phyloP scores from a whole-genome alignment of 2,329 filamentous ascomycete species.

The Alternaria novae-zelandiae region DNA sequence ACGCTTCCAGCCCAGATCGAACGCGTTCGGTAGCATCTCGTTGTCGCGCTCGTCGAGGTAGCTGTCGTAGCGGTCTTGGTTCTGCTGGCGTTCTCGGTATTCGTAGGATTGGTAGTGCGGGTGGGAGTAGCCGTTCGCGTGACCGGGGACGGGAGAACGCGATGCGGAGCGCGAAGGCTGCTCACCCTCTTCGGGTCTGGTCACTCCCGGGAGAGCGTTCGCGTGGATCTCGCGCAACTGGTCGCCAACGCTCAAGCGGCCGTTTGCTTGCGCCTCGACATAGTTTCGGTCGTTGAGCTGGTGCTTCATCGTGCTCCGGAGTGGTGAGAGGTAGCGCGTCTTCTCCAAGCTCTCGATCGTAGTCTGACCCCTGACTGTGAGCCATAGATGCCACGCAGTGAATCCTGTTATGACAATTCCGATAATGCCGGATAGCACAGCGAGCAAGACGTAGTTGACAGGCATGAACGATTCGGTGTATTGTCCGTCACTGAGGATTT shows the following conservation, averaged over 20 bases:
- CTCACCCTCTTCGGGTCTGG: slow-evolving; percentile 82
- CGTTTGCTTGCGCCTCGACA: slow-evolving; percentile 51
- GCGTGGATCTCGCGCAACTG: slow-evolving; percentile 82
- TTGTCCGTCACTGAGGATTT: slow-evolving; percentile 73
- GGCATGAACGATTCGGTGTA: slow-evolving; percentile 81
- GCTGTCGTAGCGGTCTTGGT: slow-evolving; percentile 72
- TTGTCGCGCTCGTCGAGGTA: slow-evolving; percentile 93
- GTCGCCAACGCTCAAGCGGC: slow-evolving; percentile 59
- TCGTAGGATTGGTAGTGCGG: slow-evolving; percentile 52
- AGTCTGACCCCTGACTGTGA: slow-evolving; percentile 80
- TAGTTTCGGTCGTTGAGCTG: slow-evolving; percentile 60
- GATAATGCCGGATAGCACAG: slow-evolving; percentile 88
- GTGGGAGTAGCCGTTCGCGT: slow-evolving; percentile 50
- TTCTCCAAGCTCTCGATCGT: slow-evolving; percentile 97
- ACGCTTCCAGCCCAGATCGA: slow-evolving; percentile 82
- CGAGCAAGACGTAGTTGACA: slow-evolving; percentile 88
- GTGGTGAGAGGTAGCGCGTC: slow-evolving; percentile 86
- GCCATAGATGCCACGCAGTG: slow-evolving; percentile 86
- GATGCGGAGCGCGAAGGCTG: slow-evolving; percentile 55
- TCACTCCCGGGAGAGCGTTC: slow-evolving; percentile 80
- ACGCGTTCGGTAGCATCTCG: slow-evolving; percentile 87
- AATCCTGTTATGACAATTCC: slow-evolving; percentile 88
- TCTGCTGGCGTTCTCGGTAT: slow-evolving; percentile 67
- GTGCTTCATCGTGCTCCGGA: slow-evolving; percentile 73
- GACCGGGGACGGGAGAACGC: slow-evolving; percentile 40